Conservation (phyloP, 495 filamentous ascomycete genomes). For the Cercophora sp. region DNA sequence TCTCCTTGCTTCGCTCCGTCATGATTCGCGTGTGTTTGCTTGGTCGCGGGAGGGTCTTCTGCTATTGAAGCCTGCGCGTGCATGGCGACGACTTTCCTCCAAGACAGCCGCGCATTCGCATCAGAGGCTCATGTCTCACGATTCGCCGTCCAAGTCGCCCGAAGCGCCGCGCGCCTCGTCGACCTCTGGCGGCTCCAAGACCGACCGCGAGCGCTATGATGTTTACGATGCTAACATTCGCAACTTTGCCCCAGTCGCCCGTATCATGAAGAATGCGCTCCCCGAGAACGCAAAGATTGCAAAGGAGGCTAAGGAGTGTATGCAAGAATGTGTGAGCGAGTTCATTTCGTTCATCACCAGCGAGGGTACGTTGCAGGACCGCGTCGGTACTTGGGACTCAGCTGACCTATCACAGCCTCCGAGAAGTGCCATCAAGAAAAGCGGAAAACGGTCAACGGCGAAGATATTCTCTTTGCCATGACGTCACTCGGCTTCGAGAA, state of each 20-base stretch:
- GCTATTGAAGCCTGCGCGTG: slow-evolving; percentile 32
- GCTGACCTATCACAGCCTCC: slow-evolving; percentile 63
- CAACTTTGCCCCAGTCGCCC: slow-evolving; percentile 88
- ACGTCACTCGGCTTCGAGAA: slow-evolving; percentile 98
- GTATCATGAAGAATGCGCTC: slow-evolving; percentile 96
- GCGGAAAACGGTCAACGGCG: slow-evolving; percentile 96
- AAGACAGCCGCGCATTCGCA: slow-evolving; percentile 38
- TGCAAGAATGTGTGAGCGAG: slow-evolving; percentile 99
- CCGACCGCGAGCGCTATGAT: slow-evolving; percentile 46
- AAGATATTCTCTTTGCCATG: slow-evolving; percentile 98
- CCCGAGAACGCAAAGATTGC: slow-evolving; percentile 99
- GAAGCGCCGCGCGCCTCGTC: slow-evolving; percentile 37
- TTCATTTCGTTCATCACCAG: slow-evolving; percentile 99
- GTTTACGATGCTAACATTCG: slow-evolving; percentile 81
- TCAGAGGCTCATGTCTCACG: slow-evolving; percentile 48
- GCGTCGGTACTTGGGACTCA: slow-evolving; percentile 13
- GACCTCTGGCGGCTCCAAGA: slow-evolving; percentile 35
- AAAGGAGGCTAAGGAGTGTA: slow-evolving; percentile 98
- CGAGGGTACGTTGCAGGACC: slow-evolving; percentile 61
- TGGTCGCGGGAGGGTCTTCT: slow-evolving; percentile 22
- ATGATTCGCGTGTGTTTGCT: slow-evolving; percentile 39
- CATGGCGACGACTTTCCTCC: slow-evolving; percentile 41
- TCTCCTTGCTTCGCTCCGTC: slow-evolving; percentile 43
- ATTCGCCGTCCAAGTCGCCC: slow-evolving; percentile 45
- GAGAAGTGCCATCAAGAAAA: slow-evolving; percentile 99